Evolutionary conservation across 1,284 basidiomycete species (phyloP).

Genomic region (Tilletia horrida): DNA sequence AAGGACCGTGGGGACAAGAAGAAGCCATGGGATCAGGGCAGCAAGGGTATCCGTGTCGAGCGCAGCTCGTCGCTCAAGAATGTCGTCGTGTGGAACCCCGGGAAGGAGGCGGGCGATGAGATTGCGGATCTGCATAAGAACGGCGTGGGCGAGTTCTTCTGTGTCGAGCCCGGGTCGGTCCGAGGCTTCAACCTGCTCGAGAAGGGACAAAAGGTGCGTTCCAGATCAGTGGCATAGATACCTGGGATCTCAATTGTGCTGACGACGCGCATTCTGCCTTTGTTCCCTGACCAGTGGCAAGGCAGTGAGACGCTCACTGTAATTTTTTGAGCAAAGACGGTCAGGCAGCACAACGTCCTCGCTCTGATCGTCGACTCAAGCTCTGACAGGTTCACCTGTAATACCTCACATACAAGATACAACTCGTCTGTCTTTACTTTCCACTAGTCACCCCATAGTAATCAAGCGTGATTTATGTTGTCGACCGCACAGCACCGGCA

Average conservation of each 20-base stretch:
- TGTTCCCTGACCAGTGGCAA: constrained; percentile 5
- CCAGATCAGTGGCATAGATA: too few species aligned
- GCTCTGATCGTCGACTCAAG: too few species aligned
- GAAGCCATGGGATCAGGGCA: constrained; percentile 29
- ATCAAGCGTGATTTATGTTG: too few species aligned
- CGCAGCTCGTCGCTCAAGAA: constrained; percentile 34
- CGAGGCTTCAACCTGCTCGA: constrained; percentile 44
- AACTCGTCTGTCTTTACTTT: too few species aligned
- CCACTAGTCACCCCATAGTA: too few species aligned
- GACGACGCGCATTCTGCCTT: not conserved
- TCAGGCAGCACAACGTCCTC: too few species aligned
- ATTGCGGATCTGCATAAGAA: constrained; percentile 55
- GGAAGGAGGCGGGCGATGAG: constrained; percentile 43
- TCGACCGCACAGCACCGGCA: too few species aligned
- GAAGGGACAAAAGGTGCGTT: constrained; percentile 36
- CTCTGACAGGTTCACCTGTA: too few species aligned
- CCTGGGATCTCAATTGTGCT: not conserved
- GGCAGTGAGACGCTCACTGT: constrained; percentile 8
- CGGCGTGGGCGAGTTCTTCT: constrained; percentile 54
- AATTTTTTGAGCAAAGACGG: constrained; percentile 12
- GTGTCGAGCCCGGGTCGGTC: constrained; percentile 55
- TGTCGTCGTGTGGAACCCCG: constrained; percentile 56
- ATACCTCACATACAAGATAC: too few species aligned
- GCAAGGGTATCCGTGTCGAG: constrained; percentile 33
- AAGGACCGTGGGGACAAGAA: constrained; percentile 30